Evolutionary conservation across 768 basidiomycete species (phyloP), one percentile per base, ranked within the genome.

Genomic region (Collybiopsis luxurians): DNA sequence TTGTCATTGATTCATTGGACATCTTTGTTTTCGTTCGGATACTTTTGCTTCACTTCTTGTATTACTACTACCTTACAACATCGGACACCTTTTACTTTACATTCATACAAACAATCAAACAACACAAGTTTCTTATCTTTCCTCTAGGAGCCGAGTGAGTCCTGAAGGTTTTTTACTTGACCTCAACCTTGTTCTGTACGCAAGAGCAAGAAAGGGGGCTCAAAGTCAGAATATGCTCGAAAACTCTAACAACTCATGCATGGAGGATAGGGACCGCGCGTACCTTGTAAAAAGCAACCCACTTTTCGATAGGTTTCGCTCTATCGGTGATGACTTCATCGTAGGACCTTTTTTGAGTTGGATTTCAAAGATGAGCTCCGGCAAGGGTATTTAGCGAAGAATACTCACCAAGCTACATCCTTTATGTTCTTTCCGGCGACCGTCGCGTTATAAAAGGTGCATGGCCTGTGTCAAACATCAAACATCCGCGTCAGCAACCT

Each of bases 201-300:
- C 28, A n/a, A 47, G 12, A 30, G n/a, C 40, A 47, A 11, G 56
- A 30, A 34, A 46, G 40, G 6, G 40, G 40, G 7, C 6, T 17
- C n/a, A 42, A 42, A 52, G 19, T 13, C 38, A 15, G 30, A 23
- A 19, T 28, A 28, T 27, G 13, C 19, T 36, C 10, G 4, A 21
- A 28, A 11, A 24, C 39, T 9, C 57, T 40, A 5, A 26, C 23
- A 17, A 47, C 38, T 17, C 23, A 9, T n/a, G 15, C 59, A 55
- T 44, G 36, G 36, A 38, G 7, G 9, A 27, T 13, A 34, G 11
- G 27, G 40, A 36, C 17, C 15, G n/a, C 28, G 63, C 64, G 67
- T 57, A 83, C 89, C 79, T 90, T 90, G 76, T 92, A 89, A 66
- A 92, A 91, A 0, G 90, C 91, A 21, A 91, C 75, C 64, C 85